Base-by-base conservation (phyloP, 768 basidiomycete species). In the Collybia nuda region DNA sequence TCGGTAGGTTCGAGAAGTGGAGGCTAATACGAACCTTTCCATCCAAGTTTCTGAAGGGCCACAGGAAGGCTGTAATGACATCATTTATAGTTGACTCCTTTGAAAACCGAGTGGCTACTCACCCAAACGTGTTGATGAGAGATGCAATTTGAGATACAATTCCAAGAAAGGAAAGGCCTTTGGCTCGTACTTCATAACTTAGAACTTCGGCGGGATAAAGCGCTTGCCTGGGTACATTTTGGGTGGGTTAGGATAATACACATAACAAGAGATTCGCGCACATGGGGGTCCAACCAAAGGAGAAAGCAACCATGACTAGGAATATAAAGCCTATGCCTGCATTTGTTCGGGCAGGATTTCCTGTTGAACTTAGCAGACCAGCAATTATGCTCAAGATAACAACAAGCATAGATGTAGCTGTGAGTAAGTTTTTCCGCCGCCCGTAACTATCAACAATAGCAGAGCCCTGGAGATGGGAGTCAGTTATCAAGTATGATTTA, bases 281-380 rank as follows among this genome's bases (percentile, higher is more conserved):
- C 77, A 82, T 78, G 1, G 79, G 75, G 2, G 80, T 82, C 74
- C 74, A 80, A 40, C 80, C 80, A 55, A 78, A 76, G 6, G 77
- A 78, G 60, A 74, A 82, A 32, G 76, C 68, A 9, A 77, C 74
- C 74, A 76, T 76, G 63, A 78, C 76, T 47, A 78, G 55, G 57
- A 70, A 76, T 19, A 78, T 74, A 56, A 80, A 80, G 0, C 74
- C 66, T 46, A 82, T 78, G 1, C 80, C 80, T 2, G 80, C 78
- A 52, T 73, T 79, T 12, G 77, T 66, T 22, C 75, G 67, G 6
- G 61, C 63, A 0, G 56, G 53, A 50, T 62, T 72, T 38, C 65
- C 70, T 46, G 57, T 55, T 7, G 55, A 56, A 47, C 74, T 74
- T 15, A 81, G 66, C 5, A 82, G 64, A 2, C 72, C 79, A 12